Evolutionary conservation across 2,329 filamentous ascomycete genomes (phyloP), one percentile per base, ranked within the genome.

Genomic region (Leptosphaerulina australis): DNA sequence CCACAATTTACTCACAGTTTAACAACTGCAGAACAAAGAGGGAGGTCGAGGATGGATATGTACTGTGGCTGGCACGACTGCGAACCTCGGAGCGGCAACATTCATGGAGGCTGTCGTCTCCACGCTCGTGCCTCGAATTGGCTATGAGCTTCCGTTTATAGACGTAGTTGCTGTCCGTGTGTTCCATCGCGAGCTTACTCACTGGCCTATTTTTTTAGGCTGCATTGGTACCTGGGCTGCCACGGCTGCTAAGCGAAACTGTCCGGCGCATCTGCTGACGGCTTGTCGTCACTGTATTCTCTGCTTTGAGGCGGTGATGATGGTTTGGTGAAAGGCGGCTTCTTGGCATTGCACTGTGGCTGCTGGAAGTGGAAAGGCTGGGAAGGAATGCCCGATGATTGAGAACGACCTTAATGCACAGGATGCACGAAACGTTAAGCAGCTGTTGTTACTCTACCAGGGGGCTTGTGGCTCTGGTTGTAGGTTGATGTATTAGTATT

Each of bases 191-290:
- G 53, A 46, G 52, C 57, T 56, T 59, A 54, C 44, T 60, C 46
- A 57, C 51, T 54, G 53, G 44, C 44, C 22, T 39, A 38, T 56
- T 53, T 59, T 58, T 57, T 61, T 48, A 49, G 43, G 44, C 44
- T 50, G 50, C 55, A 50, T 31, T 24, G 31, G 48, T 51, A 56
- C 41, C 40, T 50, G 38, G 51, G 44, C 34, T 50, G 40, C 56
- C 57, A 58, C 25, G 46, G 45, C 43, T 53, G 40, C 60, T 53
- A 59, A 53, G 55, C 59, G 46, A 57, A 58, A 58, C 54, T 50
- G 56, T 41, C 36, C 31, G 26, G 58, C 49, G 50, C 53, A 38
- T 33, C 45, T 36, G 43, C 47, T 44, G 47, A 50, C 53, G 54
- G 52, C 48, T 55, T 50, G 31, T 39, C 57, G 60, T 60, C 58